Conservation (phyloP, 768 basidiomycete species). For the Trametes elegans region DNA sequence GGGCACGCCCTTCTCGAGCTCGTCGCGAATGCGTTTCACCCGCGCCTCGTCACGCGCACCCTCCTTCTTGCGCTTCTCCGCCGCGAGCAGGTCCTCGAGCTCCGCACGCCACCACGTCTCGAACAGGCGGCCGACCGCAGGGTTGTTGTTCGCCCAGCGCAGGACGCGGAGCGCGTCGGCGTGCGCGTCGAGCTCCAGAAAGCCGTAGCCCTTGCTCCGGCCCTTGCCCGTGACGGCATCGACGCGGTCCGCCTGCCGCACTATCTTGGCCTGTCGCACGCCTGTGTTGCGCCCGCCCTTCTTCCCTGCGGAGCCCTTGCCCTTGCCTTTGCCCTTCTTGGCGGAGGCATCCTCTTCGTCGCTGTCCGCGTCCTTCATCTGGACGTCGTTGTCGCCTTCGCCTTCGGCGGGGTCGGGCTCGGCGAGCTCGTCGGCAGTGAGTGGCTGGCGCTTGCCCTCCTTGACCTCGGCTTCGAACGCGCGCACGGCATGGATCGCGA, state of each 20-base stretch:
- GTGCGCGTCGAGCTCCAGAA: constrained; percentile 86
- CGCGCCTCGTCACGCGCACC: constrained; percentile 49
- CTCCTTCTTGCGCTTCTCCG: constrained; percentile 47
- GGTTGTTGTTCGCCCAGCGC: constrained; percentile 93
- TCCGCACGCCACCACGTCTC: constrained; percentile 88
- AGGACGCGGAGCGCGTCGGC: constrained; percentile 88
- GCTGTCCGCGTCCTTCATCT: constrained; percentile 25
- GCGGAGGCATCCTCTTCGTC: constrained; percentile 26
- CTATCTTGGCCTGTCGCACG: constrained; percentile 90
- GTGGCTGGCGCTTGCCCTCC: constrained; percentile 50
- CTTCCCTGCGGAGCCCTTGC: no score
- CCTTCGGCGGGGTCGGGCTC: constrained; percentile 36
- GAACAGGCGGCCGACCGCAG: constrained; percentile 60
- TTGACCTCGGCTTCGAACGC: constrained; percentile 80
- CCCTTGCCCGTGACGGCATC: constrained; percentile 87
- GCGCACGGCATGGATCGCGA: constrained; percentile 78
- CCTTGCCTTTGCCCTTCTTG: background rate
- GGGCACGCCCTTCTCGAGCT: constrained; percentile 45
- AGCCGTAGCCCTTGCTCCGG: constrained; percentile 91
- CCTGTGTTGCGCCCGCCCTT: constrained; percentile 38
- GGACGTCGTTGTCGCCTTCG: constrained; percentile 26
- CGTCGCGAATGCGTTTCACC: constrained; percentile 58
- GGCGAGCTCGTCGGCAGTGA: constrained; percentile 71
- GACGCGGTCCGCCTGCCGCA: constrained; percentile 85
- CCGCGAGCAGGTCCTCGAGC: constrained; percentile 52